Percentiles rank a stretch among this genome's conserved stretches.
Evolutionary conservation across 768 basidiomycete species (phyloP).

Genomic region (Russula sp.): DNA sequence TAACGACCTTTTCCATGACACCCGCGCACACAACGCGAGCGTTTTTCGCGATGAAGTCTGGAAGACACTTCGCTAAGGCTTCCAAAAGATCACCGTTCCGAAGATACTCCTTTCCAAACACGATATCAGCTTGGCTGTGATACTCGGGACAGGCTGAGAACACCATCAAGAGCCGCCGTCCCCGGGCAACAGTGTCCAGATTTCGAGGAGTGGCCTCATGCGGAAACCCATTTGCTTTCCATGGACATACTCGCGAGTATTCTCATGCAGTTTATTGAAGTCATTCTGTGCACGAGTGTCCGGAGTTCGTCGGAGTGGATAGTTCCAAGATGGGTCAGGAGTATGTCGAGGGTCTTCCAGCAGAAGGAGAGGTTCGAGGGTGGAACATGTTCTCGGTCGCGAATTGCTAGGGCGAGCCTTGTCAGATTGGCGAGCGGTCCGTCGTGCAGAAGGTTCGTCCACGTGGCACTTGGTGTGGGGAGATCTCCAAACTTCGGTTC

Average conservation of each 20-base stretch:
- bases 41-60: neutral
- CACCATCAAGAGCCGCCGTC: conserved; percentile 6
- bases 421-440: conserved; percentile 16
- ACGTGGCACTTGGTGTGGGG: no score
- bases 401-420: conserved; percentile 3
- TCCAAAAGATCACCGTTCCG: conserved; percentile 1
- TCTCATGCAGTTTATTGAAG: neutral
- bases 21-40: neutral
- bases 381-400: neutral
- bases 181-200: conserved; percentile 8
- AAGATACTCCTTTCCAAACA: conserved; percentile 16
- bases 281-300: neutral
- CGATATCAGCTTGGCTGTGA: neutral
- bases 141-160: conserved; percentile 1
- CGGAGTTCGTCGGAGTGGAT: neutral
- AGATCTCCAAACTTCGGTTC: no score
- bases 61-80: conserved; percentile 10
- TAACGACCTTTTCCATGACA: conserved; percentile 8
- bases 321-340: conserved; percentile 8
- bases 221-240: neutral
- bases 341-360: conserved; percentile 15
- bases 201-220: conserved; percentile 11
- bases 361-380: conserved; percentile 8
- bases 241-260: neutral
- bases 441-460: conserved; percentile 6